A percentile compares a stretch with the other conserved stretches of the same genome.
These are phyloP conservation scores for Uronychia setigera DNA, from an alignment of 73 alveolate species.

Conservation along the genomic window DNA sequence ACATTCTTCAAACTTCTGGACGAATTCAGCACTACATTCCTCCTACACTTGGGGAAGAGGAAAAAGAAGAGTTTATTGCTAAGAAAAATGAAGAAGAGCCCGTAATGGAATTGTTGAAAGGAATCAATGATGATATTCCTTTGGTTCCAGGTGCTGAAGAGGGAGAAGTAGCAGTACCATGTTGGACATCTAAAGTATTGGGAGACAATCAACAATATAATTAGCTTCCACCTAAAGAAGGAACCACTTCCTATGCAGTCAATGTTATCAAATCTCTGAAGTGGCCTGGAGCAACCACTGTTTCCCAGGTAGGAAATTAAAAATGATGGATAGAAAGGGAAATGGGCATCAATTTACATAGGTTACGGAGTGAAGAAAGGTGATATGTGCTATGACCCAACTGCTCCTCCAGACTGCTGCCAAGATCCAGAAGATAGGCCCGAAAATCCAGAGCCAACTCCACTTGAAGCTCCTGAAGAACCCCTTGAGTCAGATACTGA, in stretches of 20 bases:
- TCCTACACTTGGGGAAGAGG: constrained; percentile 69
- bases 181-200: constrained; percentile 75
- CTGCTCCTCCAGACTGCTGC: constrained; percentile 75
- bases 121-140: constrained; percentile 65
- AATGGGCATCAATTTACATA: constrained; percentile 79
- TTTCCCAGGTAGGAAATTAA: constrained; percentile 64
- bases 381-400: constrained; percentile 78
- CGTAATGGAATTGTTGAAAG: constrained; percentile 57
- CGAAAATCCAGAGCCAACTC: constrained; percentile 87
- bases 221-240: constrained; percentile 73
- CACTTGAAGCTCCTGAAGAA: constrained; percentile 8
- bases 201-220: constrained; percentile 89
- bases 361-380: constrained; percentile 95
- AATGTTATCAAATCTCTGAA: constrained; percentile 82
- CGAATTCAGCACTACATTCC: constrained; percentile 83
- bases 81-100: constrained; percentile 77
- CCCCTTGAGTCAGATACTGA: constrained; percentile 28
- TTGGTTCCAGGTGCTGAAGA: constrained; percentile 36
- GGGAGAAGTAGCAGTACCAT: constrained; percentile 22
- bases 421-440: constrained; percentile 75
- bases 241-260: constrained; percentile 83
- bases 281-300: constrained; percentile 98
- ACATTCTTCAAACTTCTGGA: constrained; percentile 76
- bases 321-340: constrained; percentile 20
- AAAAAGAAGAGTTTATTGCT: constrained; percentile 73